A percentile compares a stretch with the other conserved stretches of the same genome.
Conservation (phyloP, 2,329 filamentous ascomycete genomes). For the Arthrobotrys megalospora region DNA sequence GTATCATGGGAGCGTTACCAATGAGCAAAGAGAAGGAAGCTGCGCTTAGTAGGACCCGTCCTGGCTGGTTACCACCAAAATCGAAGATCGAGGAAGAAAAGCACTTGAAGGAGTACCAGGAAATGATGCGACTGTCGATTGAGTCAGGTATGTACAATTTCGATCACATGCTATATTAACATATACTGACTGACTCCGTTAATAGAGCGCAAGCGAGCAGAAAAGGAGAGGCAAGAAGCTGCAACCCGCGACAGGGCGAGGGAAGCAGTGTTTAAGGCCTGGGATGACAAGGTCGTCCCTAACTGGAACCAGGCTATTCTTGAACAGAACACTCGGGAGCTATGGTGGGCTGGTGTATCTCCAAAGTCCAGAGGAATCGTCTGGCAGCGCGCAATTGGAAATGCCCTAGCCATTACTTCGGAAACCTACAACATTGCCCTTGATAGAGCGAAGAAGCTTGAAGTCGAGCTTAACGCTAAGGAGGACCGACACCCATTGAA, state of each 20-base stretch:
- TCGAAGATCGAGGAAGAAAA: conserved; percentile 90
- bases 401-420: conserved; percentile 78
- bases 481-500: conserved; percentile 64
- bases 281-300: conserved; percentile 83
- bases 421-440: conserved; percentile 80
- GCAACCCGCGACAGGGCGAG: conserved; percentile 69
- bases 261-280: conserved; percentile 73
- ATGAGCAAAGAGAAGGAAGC: conserved; percentile 90
- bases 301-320: conserved; percentile 81
- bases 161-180: not conserved
- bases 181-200: conserved; percentile 13
- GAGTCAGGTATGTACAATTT: conserved; percentile 68
- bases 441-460: conserved; percentile 76
- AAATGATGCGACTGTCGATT: conserved; percentile 77
- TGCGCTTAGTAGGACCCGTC: conserved; percentile 82
- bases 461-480: conserved; percentile 72
- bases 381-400: conserved; percentile 81
- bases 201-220: conserved; percentile 67
- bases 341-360: conserved; percentile 87
- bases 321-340: conserved; percentile 78
- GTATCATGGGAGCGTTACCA: conserved; percentile 84
- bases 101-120: conserved; percentile 87
- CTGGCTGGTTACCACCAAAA: conserved; percentile 88
- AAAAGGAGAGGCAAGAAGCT: conserved; percentile 68
- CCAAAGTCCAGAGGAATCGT: conserved; percentile 78